Percentiles rank a stretch among this genome's conserved stretches.
Evolutionary conservation across 495 filamentous ascomycete species (phyloP).

Genomic region (Penicillium argentinense): DNA sequence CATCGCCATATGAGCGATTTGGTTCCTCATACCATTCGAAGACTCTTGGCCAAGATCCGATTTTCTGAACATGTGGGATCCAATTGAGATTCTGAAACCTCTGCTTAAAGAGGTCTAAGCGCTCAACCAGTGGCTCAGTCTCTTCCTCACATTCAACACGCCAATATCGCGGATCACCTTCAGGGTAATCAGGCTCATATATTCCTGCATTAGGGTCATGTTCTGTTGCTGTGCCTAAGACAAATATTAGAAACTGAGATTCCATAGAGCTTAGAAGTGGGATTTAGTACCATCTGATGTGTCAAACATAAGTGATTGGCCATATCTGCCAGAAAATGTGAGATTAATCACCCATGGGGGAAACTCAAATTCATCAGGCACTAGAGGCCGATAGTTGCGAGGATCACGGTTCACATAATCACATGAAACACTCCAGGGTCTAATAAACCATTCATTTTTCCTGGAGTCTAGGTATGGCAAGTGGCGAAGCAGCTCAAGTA

Average conservation of each 20-base stretch:
- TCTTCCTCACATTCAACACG: not conserved
- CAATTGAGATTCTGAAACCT: not conserved
- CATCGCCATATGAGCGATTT: not conserved
- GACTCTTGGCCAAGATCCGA: not conserved
- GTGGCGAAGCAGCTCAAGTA: not conserved
- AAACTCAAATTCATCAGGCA: not conserved
- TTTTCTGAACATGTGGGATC: not conserved
- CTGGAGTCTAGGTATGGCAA: slow-evolving; percentile 4
- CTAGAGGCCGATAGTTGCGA: not conserved
- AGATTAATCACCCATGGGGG: slow-evolving; percentile 1
- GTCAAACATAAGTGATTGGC: not conserved
- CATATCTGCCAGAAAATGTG: not conserved
- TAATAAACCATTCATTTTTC: not conserved
- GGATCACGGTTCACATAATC: not conserved
- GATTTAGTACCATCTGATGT: slow-evolving; percentile 1
- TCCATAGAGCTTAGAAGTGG: no score
- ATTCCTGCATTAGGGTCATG: no score
- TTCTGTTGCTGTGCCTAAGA: no score
- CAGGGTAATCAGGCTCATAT: no score
- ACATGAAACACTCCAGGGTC: not conserved
- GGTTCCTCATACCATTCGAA: not conserved
- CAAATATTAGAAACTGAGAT: no score
- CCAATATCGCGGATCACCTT: not conserved
- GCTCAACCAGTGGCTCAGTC: not conserved
- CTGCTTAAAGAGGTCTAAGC: not conserved